A percentile compares a stretch with the other conserved stretches of the same genome.
phyloP scores from a whole-genome alignment of 2,329 filamentous ascomycete species.

The Cytospora mali region DNA sequence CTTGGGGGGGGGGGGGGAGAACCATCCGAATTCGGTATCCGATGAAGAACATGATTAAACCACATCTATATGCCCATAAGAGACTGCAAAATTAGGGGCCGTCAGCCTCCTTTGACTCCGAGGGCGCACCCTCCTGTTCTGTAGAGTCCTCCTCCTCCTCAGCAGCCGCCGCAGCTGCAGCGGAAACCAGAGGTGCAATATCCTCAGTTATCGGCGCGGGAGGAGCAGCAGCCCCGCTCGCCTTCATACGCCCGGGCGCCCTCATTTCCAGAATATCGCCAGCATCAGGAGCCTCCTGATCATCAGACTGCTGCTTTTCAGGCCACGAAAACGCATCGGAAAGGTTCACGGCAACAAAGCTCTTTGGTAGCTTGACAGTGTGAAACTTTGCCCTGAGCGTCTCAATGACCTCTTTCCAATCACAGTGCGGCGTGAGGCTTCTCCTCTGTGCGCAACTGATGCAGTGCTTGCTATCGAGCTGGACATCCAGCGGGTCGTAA shows the following conservation, averaged over 20 bases:
- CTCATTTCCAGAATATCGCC: slow-evolving; percentile 49
- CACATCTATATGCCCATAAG: background rate
- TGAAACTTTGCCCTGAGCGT: slow-evolving; percentile 94
- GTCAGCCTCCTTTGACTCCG: slow-evolving; percentile 1
- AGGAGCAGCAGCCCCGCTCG: background rate
- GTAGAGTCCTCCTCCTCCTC: slow-evolving; percentile 16
- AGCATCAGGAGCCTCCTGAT: slow-evolving; percentile 34
- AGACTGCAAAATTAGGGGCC: background rate
- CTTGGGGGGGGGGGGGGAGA: background rate
- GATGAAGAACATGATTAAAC: background rate
- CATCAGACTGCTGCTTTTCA: slow-evolving; percentile 47
- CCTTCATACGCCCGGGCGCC: slow-evolving; percentile 22
- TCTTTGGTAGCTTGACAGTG: slow-evolving; percentile 71
- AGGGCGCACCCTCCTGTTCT: background rate
- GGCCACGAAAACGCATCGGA: slow-evolving; percentile 65
- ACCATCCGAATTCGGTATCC: background rate
- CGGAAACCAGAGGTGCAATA: slow-evolving; percentile 7
- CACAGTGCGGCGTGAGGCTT: slow-evolving; percentile 84
- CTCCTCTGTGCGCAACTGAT: slow-evolving; percentile 92
- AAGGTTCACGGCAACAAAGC: slow-evolving; percentile 65
- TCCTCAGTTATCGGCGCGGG: slow-evolving; percentile 8
- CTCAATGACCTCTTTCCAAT: slow-evolving; percentile 98
- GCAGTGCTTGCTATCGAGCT: slow-evolving; percentile 93
- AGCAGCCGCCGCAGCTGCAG: slow-evolving; percentile 11
- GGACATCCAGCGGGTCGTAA: slow-evolving; percentile 93